Percentiles rank a stretch among this genome's conserved stretches.
These are phyloP conservation scores for Paracamarosporium sp. DNA, from an alignment of 2,329 filamentous ascomycete genomes.

Conservation along the genomic window DNA sequence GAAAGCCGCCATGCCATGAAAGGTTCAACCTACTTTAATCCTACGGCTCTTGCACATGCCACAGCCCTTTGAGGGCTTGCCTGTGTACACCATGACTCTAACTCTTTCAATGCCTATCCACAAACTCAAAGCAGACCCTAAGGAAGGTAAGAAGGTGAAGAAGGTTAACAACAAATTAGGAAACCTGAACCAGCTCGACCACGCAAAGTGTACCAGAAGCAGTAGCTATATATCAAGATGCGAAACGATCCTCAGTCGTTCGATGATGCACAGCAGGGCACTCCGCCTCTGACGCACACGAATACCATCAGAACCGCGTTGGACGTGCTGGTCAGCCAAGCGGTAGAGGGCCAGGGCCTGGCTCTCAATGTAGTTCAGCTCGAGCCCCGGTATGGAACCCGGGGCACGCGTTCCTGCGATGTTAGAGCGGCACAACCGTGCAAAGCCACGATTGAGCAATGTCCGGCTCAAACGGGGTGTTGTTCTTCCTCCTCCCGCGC, in stretches of 20 bases:
- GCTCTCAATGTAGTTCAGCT: constrained; percentile 4
- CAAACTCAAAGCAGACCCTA: constrained; percentile 8
- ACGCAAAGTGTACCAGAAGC: constrained; percentile 15
- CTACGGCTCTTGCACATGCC: constrained; percentile 76
- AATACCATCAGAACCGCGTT: constrained; percentile 29
- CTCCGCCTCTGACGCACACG: constrained; percentile 36
- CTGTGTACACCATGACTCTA: constrained; percentile 46
- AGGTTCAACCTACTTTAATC: constrained; percentile 71
- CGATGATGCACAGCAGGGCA: constrained; percentile 7
- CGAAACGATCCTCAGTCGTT: background rate
- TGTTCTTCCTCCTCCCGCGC: background rate
- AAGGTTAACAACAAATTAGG: constrained; percentile 9
- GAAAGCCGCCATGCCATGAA: background rate
- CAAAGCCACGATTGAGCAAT: background rate
- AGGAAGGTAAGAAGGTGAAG: constrained; percentile 17
- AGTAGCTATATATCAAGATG: constrained; percentile 6
- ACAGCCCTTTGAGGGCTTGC: constrained; percentile 62
- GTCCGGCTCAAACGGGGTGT: background rate
- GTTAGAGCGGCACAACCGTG: background rate
- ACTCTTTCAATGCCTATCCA: constrained; percentile 11
- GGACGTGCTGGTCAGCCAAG: constrained; percentile 3
- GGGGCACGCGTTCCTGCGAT: background rate
- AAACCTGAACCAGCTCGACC: constrained; percentile 10
- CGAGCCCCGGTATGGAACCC: constrained; percentile 10
- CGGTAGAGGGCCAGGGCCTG: background rate